Base-by-base conservation (phyloP, 495 filamentous ascomycete genomes). In the Talaromyces stipitatus region DNA sequence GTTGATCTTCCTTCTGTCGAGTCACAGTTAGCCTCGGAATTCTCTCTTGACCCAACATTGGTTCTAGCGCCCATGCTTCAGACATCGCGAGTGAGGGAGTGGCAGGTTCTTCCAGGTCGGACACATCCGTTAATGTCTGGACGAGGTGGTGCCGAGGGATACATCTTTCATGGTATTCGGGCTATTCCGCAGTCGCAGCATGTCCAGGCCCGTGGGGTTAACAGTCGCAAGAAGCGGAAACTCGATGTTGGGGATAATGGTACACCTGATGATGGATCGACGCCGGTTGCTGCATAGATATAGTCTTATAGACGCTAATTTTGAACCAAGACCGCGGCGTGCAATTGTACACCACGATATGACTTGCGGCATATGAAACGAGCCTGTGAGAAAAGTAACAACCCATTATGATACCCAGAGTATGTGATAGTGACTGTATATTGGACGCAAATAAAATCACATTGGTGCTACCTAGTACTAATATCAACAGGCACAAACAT, bases 51-150 rank as follows among this genome's bases (percentile, higher is more conserved):
- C 61, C 94, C 94, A 5, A 87, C 89, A 9, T 69, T 94, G 23
- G 60, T 98, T 14, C 78, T 97, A 10, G 87, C 85, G 2, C 85
- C 90, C 9, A 85, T 81, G 32, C 74, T 98, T 50, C 90, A 97
- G 66, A 90, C 84, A 7, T 84, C 82, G 11, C 78, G 88, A 11
- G 82, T 85, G 16, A 80, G 88, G 51, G 75, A 78, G 27, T 97
- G 88, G 87, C 94, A 98, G 74, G 91, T 96, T 1, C 72, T 97
- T 27, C 95, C 94, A 0, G 90, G 91, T 3, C 76, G 94, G 48
- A 97, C 94, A 55, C 94, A 98, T 72, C 94, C 94, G 16, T 63
- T 92, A 32, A 98, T 98, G 94, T 94, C 88, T 43, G 80, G 82
- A 50, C 79, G 82, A 20, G 94, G 94, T 26, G 92, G 94, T 0